phyloP scores from a whole-genome alignment of 2,329 filamentous ascomycete species.

The Diaporthe aspalathi region DNA sequence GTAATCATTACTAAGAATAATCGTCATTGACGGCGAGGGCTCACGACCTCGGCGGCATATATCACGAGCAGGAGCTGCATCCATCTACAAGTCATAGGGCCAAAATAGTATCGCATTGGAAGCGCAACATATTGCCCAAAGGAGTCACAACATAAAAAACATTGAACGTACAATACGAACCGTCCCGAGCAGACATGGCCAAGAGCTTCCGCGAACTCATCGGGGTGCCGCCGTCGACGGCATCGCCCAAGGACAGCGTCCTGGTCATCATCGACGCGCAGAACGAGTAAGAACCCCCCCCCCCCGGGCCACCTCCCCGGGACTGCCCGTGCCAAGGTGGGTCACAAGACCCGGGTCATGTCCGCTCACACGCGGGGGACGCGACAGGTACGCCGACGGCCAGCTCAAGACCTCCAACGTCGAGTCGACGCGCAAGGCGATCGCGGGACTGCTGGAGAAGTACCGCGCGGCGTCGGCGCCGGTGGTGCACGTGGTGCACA shows the following conservation, averaged over 20 bases:
- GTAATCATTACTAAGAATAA: constrained; percentile 11
- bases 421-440: constrained; percentile 63
- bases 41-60: background rate
- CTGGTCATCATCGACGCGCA: constrained; percentile 78
- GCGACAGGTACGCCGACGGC: constrained; percentile 60
- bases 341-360: background rate
- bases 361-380: background rate
- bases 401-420: constrained; percentile 67
- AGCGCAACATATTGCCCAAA: background rate
- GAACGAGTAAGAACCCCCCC: constrained; percentile 64
- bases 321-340: too few species aligned
- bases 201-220: constrained; percentile 59
- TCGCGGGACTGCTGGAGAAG: constrained; percentile 65
- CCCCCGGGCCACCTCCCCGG: too few species aligned
- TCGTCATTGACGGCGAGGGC: background rate
- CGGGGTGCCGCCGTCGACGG: constrained; percentile 65
- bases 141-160: background rate
- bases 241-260: constrained; percentile 67
- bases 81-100: background rate
- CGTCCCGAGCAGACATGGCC: background rate
- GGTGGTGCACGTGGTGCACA: constrained; percentile 72
- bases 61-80: background rate
- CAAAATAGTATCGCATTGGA: background rate
- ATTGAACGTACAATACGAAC: background rate
- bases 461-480: constrained; percentile 65